Percentiles rank a stretch among this genome's conserved stretches.
These are phyloP conservation scores for Clathrus columnatus DNA, from an alignment of 768 basidiomycete genomes.

Conservation along the genomic window DNA sequence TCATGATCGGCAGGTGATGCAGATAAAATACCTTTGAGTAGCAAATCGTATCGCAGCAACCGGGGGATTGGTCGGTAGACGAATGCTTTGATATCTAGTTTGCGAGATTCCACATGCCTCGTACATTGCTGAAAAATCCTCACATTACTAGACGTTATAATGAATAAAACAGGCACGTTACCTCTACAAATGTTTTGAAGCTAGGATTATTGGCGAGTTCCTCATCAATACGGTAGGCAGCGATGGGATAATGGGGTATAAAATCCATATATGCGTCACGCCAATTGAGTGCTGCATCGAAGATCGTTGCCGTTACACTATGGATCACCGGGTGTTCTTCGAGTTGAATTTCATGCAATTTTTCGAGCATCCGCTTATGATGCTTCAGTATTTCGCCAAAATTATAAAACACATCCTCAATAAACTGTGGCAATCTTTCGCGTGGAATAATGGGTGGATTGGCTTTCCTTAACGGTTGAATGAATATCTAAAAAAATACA, in stretches of 20 bases:
- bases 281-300: constrained; percentile 88
- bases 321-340: constrained; percentile 78
- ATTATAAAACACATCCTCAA: constrained; percentile 86
- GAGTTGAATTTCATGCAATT: constrained; percentile 77
- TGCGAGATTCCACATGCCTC: constrained; percentile 68
- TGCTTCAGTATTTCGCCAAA: constrained; percentile 66
- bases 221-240: constrained; percentile 78
- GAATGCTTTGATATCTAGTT: constrained; percentile 88
- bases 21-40: constrained; percentile 73
- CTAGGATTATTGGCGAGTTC: constrained; percentile 75
- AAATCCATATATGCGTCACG: constrained; percentile 90
- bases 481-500: constrained; percentile 54
- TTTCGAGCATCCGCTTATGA: constrained; percentile 67
- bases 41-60: constrained; percentile 77
- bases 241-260: constrained; percentile 87
- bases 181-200: constrained; percentile 80
- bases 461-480: constrained; percentile 60
- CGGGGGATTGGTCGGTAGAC: constrained; percentile 89
- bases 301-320: constrained; percentile 74
- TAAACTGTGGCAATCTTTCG: constrained; percentile 65
- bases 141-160: not conserved
- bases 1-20: constrained; percentile 66
- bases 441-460: constrained; percentile 73
- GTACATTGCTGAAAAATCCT: constrained; percentile 31
- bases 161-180: constrained; percentile 26